Base-by-base conservation (phyloP, 2,329 filamentous ascomycete species). In the Exserohilum rostratum region DNA sequence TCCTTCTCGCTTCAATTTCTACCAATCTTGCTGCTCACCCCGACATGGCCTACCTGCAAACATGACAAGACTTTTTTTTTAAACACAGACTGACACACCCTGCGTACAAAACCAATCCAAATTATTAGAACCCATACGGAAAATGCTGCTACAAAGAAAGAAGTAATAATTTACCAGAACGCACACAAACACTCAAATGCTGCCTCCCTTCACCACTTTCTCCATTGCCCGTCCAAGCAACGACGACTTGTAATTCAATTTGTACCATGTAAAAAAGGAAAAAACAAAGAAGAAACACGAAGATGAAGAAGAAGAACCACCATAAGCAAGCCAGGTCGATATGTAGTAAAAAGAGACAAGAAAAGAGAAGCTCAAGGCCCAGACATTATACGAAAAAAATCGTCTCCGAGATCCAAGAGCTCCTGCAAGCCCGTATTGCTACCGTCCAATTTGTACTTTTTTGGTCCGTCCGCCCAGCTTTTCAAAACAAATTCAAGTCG, bases 391-490 rank as follows among this genome's bases (percentile, higher is more conserved):
- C 45, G 50, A n/a, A 55, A 48, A 57, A 35, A 31, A 54, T 57
- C 58, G 58, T 45, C 61, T 53, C 27, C 59, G 38, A 61, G 55
- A 61, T 55, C 56, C 54, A 62, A 65, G 60, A 58, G 55, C 58
- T 60, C 58, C 52, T 48, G 50, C 58, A 59, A 59, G 57, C 55
- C 60, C 55, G 45, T 65, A 61, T 62, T 63, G 61, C 65, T 61
- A 57, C 62, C 62, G 48, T 64, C 59, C 64, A 58, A 67, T 56
- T 64, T 67, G 61, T 65, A 62, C 59, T 67, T 70, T 66, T 70
- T 72, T 73, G n/a, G 55, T 56, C 64, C 61, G 45, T 66, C 63
- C 66, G 58, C 50, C 56, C 56, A 70, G 71, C 67, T 72, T 53
- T 56, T 48, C 38, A 58, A 53, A 61, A 42, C 50, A 56, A 60